A percentile compares a stretch with the other conserved stretches of the same genome.
phyloP scores from a whole-genome alignment of 2,329 filamentous ascomycete genomes.

The Leptographium radiaticola region DNA sequence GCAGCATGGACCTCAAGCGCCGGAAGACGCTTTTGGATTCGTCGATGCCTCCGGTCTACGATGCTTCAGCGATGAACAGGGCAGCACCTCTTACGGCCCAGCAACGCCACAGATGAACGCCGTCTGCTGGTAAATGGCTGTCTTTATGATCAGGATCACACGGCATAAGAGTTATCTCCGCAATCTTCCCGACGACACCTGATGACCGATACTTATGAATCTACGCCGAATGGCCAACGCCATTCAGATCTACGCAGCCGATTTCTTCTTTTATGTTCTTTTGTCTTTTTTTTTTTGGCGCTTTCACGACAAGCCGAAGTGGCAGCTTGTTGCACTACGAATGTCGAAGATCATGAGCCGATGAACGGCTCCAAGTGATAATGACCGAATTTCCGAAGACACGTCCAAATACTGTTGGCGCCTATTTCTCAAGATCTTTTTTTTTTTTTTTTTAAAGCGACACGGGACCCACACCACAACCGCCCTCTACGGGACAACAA shows the following conservation, averaged over 20 bases:
- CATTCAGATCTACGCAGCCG: not conserved
- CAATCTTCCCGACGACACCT: not conserved
- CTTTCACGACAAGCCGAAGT: not conserved
- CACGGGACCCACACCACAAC: constrained; percentile 11
- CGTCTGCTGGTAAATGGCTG: not conserved
- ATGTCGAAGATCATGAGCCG: not conserved
- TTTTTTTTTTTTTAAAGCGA: constrained; percentile 1
- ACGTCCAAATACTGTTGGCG: not conserved
- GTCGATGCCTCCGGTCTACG: constrained; percentile 20
- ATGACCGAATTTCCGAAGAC: constrained; percentile 7
- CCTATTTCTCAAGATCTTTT: constrained; percentile 9
- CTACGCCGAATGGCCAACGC: not conserved
- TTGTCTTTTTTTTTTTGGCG: not conserved
- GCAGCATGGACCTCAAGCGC: constrained; percentile 22
- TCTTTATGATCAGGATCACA: not conserved
- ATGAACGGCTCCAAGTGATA: constrained; percentile 7
- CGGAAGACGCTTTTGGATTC: constrained; percentile 21
- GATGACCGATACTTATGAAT: not conserved
- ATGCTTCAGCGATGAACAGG: constrained; percentile 11
- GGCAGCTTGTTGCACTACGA: not conserved
- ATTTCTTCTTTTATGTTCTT: not conserved
- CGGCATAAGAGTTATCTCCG: not conserved
- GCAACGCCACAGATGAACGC: constrained; percentile 14
- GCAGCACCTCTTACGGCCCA: constrained; percentile 16
- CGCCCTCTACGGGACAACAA: not conserved